Evolutionary conservation across 495 filamentous ascomycete genomes (phyloP), one percentile per base, ranked within the genome.

Genomic region (Annulohypoxylon bovei): DNA sequence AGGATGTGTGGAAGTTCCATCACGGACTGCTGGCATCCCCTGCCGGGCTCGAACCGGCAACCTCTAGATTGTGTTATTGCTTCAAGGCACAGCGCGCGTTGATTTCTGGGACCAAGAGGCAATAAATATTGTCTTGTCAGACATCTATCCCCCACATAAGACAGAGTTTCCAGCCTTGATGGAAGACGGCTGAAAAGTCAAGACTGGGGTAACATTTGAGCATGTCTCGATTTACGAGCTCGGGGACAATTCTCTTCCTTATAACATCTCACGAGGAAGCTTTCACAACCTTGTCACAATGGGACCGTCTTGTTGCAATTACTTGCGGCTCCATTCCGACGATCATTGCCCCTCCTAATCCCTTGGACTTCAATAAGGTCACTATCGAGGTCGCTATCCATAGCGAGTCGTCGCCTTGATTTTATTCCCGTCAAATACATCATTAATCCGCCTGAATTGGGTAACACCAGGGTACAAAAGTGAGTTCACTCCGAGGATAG

Each of bases 21-120:
- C n/a, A n/a, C n/a, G n/a, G n/a, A n/a, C n/a, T n/a, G n/a, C n/a
- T n/a, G n/a, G n/a, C n/a, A n/a, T n/a, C n/a, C n/a, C n/a, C n/a
- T n/a, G n/a, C n/a, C n/a, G n/a, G n/a, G n/a, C n/a, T n/a, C n/a
- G n/a, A n/a, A n/a, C n/a, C n/a, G n/a, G n/a, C n/a, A n/a, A n/a
- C n/a, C n/a, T n/a, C n/a, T n/a, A n/a, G n/a, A n/a, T n/a, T n/a
- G n/a, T n/a, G 40, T 46, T 46, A 16, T 46, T 22, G 18, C 39
- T 25, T n/a, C 62, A 62, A 40, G 47, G 47, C 20, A n/a, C 55
- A 12, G 62, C 37, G 1, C 23, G 16, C 4, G 62, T 40, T 4
- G 30, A 57, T 18, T 62, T 71, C 57, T 67, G 62, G 57, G 1
- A 57, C 8, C 60, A 70, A 11, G 54, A 65, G 32, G 6, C 11